Conservation (phyloP, 495 filamentous ascomycete genomes). For the Daldinia loculata region DNA sequence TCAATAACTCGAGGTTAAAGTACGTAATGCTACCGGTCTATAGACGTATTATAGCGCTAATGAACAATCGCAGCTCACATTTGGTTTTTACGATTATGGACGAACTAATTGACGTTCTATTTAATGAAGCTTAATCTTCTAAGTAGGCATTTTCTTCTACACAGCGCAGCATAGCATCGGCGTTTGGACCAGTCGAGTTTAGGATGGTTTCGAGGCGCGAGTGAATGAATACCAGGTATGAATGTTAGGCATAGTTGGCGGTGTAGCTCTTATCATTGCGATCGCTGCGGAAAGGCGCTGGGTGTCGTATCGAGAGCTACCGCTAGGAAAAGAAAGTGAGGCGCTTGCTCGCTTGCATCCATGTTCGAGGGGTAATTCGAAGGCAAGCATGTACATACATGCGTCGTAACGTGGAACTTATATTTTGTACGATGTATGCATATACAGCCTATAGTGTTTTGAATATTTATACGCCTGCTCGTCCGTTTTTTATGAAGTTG, state of each 20-base stretch:
- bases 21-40: slow-evolving; percentile 47
- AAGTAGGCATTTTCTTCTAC: slow-evolving; percentile 17
- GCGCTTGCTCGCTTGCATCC: slow-evolving; percentile 10
- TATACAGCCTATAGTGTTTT: background rate
- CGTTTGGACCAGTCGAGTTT: slow-evolving; percentile 28
- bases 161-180: slow-evolving; percentile 42
- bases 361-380: slow-evolving; percentile 19
- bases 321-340: slow-evolving; percentile 10
- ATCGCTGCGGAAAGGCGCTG: background rate
- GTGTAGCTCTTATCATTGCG: slow-evolving; percentile 15
- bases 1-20: slow-evolving; percentile 82
- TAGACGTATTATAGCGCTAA: slow-evolving; percentile 19
- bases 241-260: slow-evolving; percentile 22
- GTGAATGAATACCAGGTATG: slow-evolving; percentile 13
- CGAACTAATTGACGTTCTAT: slow-evolving; percentile 77
- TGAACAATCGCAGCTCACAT: slow-evolving; percentile 67
- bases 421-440: background rate
- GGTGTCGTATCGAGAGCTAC: slow-evolving; percentile 5
- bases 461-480: background rate
- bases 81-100: slow-evolving; percentile 81
- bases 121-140: slow-evolving; percentile 57
- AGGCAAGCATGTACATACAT: slow-evolving; percentile 10
- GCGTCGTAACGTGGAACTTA: background rate
- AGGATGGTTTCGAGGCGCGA: slow-evolving; percentile 21
- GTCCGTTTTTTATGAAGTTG: background rate